These are phyloP conservation scores for Endotrypanum monterogeii DNA, from an alignment of 208 protist species.

Conservation along the genomic window DNA sequence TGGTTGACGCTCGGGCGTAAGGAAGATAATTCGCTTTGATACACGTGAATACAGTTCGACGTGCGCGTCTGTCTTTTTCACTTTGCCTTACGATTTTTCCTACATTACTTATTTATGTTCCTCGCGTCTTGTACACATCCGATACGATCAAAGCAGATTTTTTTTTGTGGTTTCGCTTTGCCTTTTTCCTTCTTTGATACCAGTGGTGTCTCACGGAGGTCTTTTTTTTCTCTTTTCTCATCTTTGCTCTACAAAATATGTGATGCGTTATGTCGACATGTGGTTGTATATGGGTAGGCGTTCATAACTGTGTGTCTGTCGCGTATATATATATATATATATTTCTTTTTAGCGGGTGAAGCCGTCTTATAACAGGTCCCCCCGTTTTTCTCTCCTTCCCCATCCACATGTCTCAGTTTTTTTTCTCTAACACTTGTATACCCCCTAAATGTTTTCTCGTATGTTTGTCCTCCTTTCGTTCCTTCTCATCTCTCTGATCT, in stretches of 20 bases:
- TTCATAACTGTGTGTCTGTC: too few relatives aligned
- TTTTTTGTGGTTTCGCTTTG: background rate
- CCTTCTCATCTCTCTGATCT: background rate
- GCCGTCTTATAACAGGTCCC: too few relatives aligned
- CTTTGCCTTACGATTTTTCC: background rate
- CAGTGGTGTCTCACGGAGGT: background rate
- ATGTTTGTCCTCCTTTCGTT: background rate
- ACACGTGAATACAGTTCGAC: too few relatives aligned
- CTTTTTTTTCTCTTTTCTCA: background rate
- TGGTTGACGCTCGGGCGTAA: background rate
- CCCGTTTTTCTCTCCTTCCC: too few relatives aligned
- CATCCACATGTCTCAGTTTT: too few relatives aligned
- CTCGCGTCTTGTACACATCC: background rate
- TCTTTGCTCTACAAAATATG: background rate
- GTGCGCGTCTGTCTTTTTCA: background rate
- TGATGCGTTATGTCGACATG: too few relatives aligned
- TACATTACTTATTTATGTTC: background rate
- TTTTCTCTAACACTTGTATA: background rate
- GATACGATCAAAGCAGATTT: background rate
- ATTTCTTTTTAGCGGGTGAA: too few relatives aligned
- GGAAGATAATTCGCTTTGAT: background rate
- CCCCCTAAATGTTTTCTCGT: background rate
- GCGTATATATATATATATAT: too few relatives aligned
- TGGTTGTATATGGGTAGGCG: too few relatives aligned
- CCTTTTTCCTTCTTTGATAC: background rate